phyloP scores from a whole-genome alignment of 768 basidiomycete species.

The Clitopilus hobsonii region DNA sequence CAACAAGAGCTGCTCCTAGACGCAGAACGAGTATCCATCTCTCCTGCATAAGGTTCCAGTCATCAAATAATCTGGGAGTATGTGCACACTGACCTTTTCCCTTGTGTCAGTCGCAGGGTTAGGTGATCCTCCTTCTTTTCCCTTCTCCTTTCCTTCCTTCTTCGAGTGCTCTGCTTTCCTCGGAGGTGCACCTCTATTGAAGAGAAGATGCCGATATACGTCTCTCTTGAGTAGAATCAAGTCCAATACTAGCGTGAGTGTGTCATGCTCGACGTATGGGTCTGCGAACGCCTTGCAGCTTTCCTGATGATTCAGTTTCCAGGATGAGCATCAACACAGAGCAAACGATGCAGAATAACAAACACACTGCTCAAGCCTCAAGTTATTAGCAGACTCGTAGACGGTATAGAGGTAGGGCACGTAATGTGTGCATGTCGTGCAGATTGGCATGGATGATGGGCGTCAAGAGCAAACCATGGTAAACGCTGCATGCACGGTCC shows the following conservation, averaged over 20 bases:
- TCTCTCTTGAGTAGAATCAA: constrained; percentile 78
- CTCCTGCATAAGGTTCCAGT: constrained; percentile 28
- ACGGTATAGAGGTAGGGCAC: constrained; percentile 73
- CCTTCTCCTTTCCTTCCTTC: constrained; percentile 8
- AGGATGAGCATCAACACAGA: neutral
- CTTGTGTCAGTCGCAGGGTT: neutral
- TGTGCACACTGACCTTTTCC: neutral
- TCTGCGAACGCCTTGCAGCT: constrained; percentile 70
- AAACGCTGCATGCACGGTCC: neutral
- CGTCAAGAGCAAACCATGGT: neutral
- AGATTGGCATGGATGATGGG: constrained; percentile 62
- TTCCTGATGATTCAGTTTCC: constrained; percentile 28
- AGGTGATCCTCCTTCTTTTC: neutral
- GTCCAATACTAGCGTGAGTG: constrained; percentile 68
- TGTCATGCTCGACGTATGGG: constrained; percentile 84
- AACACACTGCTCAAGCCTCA: constrained; percentile 82
- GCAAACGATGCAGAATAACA: constrained; percentile 22
- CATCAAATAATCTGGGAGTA: neutral
- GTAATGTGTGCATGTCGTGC: constrained; percentile 68
- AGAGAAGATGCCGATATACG: constrained; percentile 78
- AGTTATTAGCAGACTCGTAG: constrained; percentile 73
- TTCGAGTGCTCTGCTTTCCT: constrained; percentile 30
- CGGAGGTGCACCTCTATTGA: constrained; percentile 71
- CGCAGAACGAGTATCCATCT: constrained; percentile 57
- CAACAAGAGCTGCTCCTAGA: constrained; percentile 53